Base-by-base conservation (phyloP, 2,329 filamentous ascomycete species). In the Fulvia fulva region DNA sequence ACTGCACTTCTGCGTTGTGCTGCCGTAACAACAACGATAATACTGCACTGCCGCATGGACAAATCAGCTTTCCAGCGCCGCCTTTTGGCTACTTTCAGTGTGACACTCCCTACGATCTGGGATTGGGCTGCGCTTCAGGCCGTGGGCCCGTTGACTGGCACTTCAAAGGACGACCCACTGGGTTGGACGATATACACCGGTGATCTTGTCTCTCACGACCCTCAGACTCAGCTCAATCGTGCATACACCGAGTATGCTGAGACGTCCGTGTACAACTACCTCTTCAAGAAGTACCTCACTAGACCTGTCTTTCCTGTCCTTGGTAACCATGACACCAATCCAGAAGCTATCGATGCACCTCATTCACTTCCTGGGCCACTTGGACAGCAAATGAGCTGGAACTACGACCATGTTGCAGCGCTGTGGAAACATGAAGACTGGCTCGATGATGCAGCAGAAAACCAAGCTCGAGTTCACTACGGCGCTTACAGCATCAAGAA, bases 41-140 rank as follows among this genome's bases (percentile, higher is more conserved):
- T 23, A 60, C 71, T 4, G 65, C 68, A 5, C 69, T 74, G 1
- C 67, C 72, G 7, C 51, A 65, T 43, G 66, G 71, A 26, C 59
- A 75, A 53, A 65, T 78, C 44, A 61, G 74, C 11, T 68, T 81
- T 46, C 75, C 81, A 3, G 81, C 83, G 8, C 77, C 81, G 2
- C 69, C 81, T 0, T 85, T 81, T 65, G 83, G 83, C 2, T 75
- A 78, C 22, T 85, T 78, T 69, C 73, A 74, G 19, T 85, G 83
- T 64, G 83, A 85, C 65, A 81, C 81, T 7, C 83, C 83, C 1
- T 84, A 83, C 61, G 82, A 81, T 54, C 74, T 86, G 6, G 80
- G 77, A 11, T 73, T 83, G 5, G n/a, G 80, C 82, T 8, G 82
- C 81, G 19, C 68, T 85, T 16, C 78, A 84, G 67, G 79, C 83